These are phyloP conservation scores for Blastocystis sp. DNA, from an alignment of 352 stramenopile species.

Conservation along the genomic window DNA sequence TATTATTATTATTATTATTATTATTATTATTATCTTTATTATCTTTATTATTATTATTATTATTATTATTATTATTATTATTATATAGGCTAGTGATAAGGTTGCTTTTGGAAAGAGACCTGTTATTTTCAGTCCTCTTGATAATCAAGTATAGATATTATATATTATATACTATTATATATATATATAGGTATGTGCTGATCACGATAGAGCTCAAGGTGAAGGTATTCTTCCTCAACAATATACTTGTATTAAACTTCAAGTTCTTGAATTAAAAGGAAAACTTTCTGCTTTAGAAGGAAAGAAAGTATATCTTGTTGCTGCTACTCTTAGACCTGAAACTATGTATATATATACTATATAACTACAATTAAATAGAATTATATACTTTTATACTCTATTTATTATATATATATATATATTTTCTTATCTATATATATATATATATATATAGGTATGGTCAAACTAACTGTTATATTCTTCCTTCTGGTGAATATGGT, in stretches of 20 bases:
- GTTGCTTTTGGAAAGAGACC: constrained; percentile 81
- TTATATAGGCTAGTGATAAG: constrained; percentile 29
- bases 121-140: constrained; percentile 87
- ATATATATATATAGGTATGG: too few relatives aligned
- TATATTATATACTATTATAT: too few relatives aligned
- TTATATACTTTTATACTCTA: too few relatives aligned
- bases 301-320: constrained; percentile 72
- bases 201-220: constrained; percentile 89
- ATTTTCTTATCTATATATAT: too few relatives aligned
- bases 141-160: constrained; percentile 61
- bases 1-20: too few relatives aligned
- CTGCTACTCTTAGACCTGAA: constrained; percentile 89
- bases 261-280: constrained; percentile 56
- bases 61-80: background rate
- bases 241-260: constrained; percentile 95
- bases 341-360: too few relatives aligned
- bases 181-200: constrained; percentile 91
- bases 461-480: constrained; percentile 98
- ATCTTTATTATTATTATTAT: background rate
- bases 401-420: too few relatives aligned
- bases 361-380: too few relatives aligned
- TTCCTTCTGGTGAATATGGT: constrained; percentile 91
- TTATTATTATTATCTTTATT: too few relatives aligned
- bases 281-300: constrained; percentile 54
- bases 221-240: constrained; percentile 94